These are phyloP conservation scores for Saururus chinensis DNA, from an alignment of 164 flowering plant genomes.

Conservation along the genomic window DNA sequence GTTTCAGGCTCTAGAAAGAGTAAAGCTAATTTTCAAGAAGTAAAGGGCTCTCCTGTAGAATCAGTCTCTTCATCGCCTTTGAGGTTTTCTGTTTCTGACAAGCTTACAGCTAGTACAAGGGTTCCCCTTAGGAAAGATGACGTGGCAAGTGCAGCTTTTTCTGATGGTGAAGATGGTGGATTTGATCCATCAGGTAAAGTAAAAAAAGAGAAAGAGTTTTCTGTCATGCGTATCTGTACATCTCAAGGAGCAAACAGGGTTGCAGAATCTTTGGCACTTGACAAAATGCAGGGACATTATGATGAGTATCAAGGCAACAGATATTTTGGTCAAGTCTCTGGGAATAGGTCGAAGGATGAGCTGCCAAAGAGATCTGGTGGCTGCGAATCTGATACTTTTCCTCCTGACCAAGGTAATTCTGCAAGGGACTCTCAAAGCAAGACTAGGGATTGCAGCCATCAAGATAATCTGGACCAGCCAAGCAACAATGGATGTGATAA, in stretches of 20 bases:
- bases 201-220: conserved; percentile 26
- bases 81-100: conserved; percentile 43
- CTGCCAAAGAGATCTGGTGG: not conserved
- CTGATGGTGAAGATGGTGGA: conserved; percentile 46
- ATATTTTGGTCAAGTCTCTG: conserved; percentile 16
- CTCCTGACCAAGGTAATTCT: conserved; percentile 18
- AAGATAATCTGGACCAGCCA: conserved; percentile 18
- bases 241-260: conserved; percentile 15
- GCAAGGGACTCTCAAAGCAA: not conserved
- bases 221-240: conserved; percentile 15
- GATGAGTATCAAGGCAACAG: conserved; percentile 17
- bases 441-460: not conserved
- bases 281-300: conserved; percentile 2
- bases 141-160: conserved; percentile 16
- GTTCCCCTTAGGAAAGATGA: conserved; percentile 29
- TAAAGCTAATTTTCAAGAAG: conserved; percentile 43
- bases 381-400: conserved; percentile 8
- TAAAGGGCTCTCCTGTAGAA: conserved; percentile 84
- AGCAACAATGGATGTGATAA: conserved; percentile 20
- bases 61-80: conserved; percentile 95
- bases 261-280: conserved; percentile 21
- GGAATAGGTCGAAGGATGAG: conserved; percentile 17
- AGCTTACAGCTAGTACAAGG: conserved; percentile 20
- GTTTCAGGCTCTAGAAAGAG: conserved; percentile 64
- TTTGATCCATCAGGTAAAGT: conserved; percentile 24